A percentile compares a stretch with the other conserved stretches of the same genome.
phyloP scores from a whole-genome alignment of 2,329 filamentous ascomycete genomes.

The Claviceps humidiphila region DNA sequence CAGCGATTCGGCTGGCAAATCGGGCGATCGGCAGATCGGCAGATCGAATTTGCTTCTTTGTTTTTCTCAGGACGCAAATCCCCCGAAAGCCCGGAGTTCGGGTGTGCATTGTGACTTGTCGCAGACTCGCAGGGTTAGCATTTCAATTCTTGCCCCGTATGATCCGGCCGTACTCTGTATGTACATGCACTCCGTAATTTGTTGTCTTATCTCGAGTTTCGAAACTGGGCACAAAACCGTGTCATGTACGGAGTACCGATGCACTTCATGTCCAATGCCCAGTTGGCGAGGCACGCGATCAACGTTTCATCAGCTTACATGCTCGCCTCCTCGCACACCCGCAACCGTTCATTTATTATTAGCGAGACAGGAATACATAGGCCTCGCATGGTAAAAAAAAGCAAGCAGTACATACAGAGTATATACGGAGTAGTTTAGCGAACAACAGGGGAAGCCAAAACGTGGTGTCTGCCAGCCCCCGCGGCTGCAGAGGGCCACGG shows the following conservation, averaged over 20 bases:
- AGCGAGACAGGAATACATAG: neutral
- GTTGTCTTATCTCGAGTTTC: neutral
- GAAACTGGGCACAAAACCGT: neutral
- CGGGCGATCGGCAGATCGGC: neutral
- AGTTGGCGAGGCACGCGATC: neutral
- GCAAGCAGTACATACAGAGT: neutral
- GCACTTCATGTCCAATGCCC: neutral
- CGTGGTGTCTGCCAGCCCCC: neutral
- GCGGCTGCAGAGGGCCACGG: neutral
- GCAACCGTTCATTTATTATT: neutral
- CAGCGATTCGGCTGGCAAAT: neutral
- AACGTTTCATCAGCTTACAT: neutral
- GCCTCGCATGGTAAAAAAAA: neutral
- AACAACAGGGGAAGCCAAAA: neutral
- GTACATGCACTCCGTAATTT: neutral
- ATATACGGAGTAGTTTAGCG: neutral
- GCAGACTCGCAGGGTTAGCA: no score
- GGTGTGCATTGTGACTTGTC: no score
- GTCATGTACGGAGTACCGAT: neutral
- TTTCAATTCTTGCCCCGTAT: no score
- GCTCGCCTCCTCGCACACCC: neutral
- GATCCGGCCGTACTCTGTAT: neutral
- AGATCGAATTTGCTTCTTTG: neutral
- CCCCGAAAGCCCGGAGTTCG: no score
- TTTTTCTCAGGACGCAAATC: neutral